Conservation (phyloP, 306 rosid genomes). For the Rosa chinensis region DNA sequence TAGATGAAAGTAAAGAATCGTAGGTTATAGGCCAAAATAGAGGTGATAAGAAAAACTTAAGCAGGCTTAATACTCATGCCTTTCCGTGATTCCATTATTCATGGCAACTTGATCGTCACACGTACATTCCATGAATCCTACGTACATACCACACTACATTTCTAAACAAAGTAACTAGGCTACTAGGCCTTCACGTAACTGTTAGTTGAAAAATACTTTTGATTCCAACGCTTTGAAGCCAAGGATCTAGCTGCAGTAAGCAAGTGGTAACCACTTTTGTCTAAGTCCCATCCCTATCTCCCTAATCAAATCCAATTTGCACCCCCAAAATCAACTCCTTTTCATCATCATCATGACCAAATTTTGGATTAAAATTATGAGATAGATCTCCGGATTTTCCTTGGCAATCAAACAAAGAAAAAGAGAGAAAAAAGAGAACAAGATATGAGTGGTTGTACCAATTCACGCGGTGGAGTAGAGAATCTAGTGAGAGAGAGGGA, state of each 20-base stretch:
- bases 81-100: neutral
- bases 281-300: conserved; percentile 18
- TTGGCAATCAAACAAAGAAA: conserved; percentile 60
- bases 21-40: neutral
- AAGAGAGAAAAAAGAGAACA: conserved; percentile 18
- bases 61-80: neutral
- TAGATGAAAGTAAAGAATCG: neutral
- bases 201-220: neutral
- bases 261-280: conserved; percentile 44
- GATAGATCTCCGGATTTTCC: conserved; percentile 39
- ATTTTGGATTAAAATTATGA: conserved; percentile 47
- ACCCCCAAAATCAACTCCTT: conserved; percentile 54
- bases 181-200: neutral
- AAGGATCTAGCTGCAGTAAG: conserved; percentile 3
- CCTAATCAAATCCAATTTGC: conserved; percentile 21
- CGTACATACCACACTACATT: neutral
- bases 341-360: conserved; percentile 58
- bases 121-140: neutral
- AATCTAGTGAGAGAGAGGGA: conserved; percentile 47
- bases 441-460: conserved; percentile 67
- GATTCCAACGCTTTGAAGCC: conserved; percentile 5
- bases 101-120: neutral
- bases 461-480: conserved; percentile 50
- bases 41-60: no score
- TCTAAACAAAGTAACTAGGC: neutral